These are phyloP conservation scores for Bipolaris cookei DNA, from an alignment of 2,329 filamentous ascomycete genomes.

Conservation along the genomic window DNA sequence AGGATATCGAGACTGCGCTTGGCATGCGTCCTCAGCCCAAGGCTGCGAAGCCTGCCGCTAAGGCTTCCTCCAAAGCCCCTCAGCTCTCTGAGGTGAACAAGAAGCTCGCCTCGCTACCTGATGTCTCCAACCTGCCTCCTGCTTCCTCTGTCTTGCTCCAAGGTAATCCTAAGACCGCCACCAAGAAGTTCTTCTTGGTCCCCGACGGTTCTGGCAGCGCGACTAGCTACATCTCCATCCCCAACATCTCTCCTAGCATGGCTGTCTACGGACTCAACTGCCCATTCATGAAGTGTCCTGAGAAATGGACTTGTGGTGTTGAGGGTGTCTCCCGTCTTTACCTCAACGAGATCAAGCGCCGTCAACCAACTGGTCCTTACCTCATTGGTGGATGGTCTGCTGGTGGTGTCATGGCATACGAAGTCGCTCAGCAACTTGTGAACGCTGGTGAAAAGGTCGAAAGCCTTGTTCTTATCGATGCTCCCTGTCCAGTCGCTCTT, in stretches of 20 bases:
- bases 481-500: slow-evolving; percentile 60
- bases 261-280: slow-evolving; percentile 67
- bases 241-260: slow-evolving; percentile 59
- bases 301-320: slow-evolving; percentile 69
- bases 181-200: slow-evolving; percentile 61
- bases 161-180: slow-evolving; percentile 62
- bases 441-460: slow-evolving; percentile 58
- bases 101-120: slow-evolving; percentile 50
- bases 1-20: slow-evolving; percentile 69
- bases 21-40: slow-evolving; percentile 59
- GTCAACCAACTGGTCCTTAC: slow-evolving; percentile 69
- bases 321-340: slow-evolving; percentile 70
- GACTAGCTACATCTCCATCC: slow-evolving; percentile 70
- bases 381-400: slow-evolving; percentile 63
- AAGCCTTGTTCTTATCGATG: slow-evolving; percentile 60
- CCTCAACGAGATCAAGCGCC: slow-evolving; percentile 72
- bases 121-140: slow-evolving; percentile 55
- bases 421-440: slow-evolving; percentile 57
- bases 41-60: slow-evolving; percentile 25
- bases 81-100: slow-evolving; percentile 58
- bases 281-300: slow-evolving; percentile 72
- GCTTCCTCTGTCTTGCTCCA: slow-evolving; percentile 64
- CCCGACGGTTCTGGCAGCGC: slow-evolving; percentile 64
- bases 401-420: slow-evolving; percentile 62
- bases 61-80: slow-evolving; percentile 34